Evolutionary conservation across 2,329 filamentous ascomycete species (phyloP), one percentile per base, ranked within the genome.

Genomic region (Eurotiales sp.): DNA sequence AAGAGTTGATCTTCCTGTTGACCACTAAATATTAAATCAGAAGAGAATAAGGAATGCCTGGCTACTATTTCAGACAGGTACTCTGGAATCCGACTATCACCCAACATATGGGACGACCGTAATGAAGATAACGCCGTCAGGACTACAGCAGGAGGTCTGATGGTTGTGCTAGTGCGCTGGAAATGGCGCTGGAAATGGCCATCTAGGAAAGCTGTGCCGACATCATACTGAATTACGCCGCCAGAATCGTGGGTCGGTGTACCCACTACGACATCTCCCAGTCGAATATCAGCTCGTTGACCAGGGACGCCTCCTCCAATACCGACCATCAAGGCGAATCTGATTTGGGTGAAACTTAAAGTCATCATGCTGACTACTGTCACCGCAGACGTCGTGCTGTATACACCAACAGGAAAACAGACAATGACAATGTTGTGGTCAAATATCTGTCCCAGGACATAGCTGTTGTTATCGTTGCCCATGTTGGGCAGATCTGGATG

Each of bases 211-310:
- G n/a, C n/a, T n/a, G n/a, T 51, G 40, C 49, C 49, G 32, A 30
- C 45, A 23, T 51, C 49, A 21, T 45, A 60, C 47, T 60, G 58
- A 12, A 60, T 50, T 29, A 63, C 61, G 5, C 61, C 61, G 2
- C 54, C 53, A 41, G 51, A 57, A 27, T 42, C 44, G 2, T 53
- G 54, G 29, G 47, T 49, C 15, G 61, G 61, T 25, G 56, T 40
- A 42, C 62, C 60, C 4, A 64, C 59, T 11, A 63, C 62, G 8
- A 64, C 55, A 55, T 63, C 59, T 8, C 62, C 61, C 4, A 65
- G 46, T 15, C 56, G 51, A 7, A 64, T 56, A 40, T 64, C 58
- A 42, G 32, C 23, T 8, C 46, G 36, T 17, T 37, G 15, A 17
- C 47, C 46, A 6, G 61, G 60, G 23, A 62, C 53, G 17, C 62